Percentiles rank a stretch among this genome's conserved stretches.
phyloP scores from a whole-genome alignment of 805 yeast species.

The Candida montana region DNA sequence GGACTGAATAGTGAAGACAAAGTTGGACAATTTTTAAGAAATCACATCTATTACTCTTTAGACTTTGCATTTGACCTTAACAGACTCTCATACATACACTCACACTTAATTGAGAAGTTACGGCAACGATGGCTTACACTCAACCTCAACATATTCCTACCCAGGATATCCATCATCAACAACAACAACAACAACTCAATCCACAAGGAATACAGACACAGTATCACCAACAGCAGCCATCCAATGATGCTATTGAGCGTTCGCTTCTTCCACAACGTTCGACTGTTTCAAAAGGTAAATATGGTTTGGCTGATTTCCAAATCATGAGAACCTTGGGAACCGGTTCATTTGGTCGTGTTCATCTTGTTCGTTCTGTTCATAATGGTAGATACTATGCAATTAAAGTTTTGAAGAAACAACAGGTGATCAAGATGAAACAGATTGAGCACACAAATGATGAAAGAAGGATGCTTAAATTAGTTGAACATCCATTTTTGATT shows the following conservation, averaged over 20 bases:
- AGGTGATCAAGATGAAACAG: constrained; percentile 88
- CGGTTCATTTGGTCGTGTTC: constrained; percentile 94
- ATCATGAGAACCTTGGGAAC: constrained; percentile 88
- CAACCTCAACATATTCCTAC: neutral
- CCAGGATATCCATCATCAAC: neutral
- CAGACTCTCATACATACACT: no score
- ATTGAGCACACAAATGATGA: constrained; percentile 96
- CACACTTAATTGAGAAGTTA: no score
- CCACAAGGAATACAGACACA: constrained; percentile 2
- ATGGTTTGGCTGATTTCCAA: constrained; percentile 72
- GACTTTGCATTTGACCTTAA: no score
- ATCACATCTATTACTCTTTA: no score
- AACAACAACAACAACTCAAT: constrained; percentile 1
- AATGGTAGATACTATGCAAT: constrained; percentile 92
- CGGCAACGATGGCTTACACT: no score
- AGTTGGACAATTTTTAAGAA: no score
- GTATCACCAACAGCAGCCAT: constrained; percentile 5
- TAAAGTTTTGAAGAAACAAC: constrained; percentile 80
- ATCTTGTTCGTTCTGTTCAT: constrained; percentile 80
- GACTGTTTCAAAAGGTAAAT: constrained; percentile 52
- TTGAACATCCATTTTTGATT: constrained; percentile 85
- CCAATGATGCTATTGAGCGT: constrained; percentile 14
- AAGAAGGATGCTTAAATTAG: constrained; percentile 78
- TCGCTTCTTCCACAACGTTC: constrained; percentile 24
- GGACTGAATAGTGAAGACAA: no score